Percentiles rank a stretch among this genome's conserved stretches.
Conservation (phyloP, 2,329 filamentous ascomycete genomes). For the Epichloe elymi region DNA sequence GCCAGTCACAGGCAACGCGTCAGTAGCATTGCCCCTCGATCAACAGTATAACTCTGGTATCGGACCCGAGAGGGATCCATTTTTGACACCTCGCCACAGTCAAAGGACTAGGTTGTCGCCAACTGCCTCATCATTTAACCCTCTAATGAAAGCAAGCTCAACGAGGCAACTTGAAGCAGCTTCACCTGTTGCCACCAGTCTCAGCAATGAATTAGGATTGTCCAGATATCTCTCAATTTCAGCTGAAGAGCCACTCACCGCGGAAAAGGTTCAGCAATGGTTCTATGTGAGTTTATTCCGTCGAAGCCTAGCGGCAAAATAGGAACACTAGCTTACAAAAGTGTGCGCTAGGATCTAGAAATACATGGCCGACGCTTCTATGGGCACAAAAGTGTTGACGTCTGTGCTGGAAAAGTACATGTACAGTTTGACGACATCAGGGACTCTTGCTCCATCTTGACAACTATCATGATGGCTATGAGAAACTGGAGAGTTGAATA, state of each 20-base stretch:
- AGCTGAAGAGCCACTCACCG: constrained; percentile 16
- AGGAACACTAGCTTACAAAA: neutral
- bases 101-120: constrained; percentile 42
- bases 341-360: constrained; percentile 24
- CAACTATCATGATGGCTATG: constrained; percentile 29
- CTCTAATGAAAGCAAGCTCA: constrained; percentile 16
- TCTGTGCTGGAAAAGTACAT: constrained; percentile 30
- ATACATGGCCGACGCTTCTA: constrained; percentile 20
- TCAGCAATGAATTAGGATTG: constrained; percentile 34
- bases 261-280: constrained; percentile 28
- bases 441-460: constrained; percentile 39
- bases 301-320: neutral
- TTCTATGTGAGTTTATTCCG: constrained; percentile 27
- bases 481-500: constrained; percentile 30
- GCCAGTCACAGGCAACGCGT: constrained; percentile 10
- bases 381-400: constrained; percentile 24
- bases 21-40: constrained; percentile 13
- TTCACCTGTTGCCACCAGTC: constrained; percentile 18
- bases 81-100: constrained; percentile 28
- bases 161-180: constrained; percentile 10
- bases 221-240: constrained; percentile 33
- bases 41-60: constrained; percentile 13
- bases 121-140: constrained; percentile 49
- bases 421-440: constrained; percentile 47
- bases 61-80: constrained; percentile 38